Base-by-base conservation (phyloP, 1,139 yeast species). In the Martiniozyma asiatica region DNA sequence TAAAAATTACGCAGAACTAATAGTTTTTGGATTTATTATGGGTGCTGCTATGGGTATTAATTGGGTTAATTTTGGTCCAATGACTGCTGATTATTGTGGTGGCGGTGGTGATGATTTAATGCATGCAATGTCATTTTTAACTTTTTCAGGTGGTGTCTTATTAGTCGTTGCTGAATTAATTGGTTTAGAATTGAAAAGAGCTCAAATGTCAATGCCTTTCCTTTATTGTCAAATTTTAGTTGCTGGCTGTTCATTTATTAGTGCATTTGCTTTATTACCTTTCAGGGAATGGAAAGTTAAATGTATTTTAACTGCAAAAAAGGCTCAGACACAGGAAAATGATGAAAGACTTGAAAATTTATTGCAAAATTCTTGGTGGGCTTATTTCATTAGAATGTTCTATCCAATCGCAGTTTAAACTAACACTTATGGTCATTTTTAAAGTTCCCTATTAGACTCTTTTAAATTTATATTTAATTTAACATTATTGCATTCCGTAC, bases 41-140 rank as follows among this genome's bases (percentile, higher is more conserved):
- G 87, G 87, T 0, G 45, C 60, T 5, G 50, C 65, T 9, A 55
- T 73, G 33, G 87, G 85, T 26, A 66, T 75, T n/a, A 78, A 75
- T 10, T 68, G 75, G 44, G 68, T 73, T 8, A 65, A 73, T 65
- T 63, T 67, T 33, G 68, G 73, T 15, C 73, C 81, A 1, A 46
- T 77, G 31, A 66, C 71, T 7, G 68, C 76, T 2, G 79, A 72
- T 43, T 53, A 54, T 22, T 61, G 58, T 14, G 62, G 61, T 3
- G 48, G 61, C 4, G 46, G 54, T 13, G 52, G 55, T 9, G 34
- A 36, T 4, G 49, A 45, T 27, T 47, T 55, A 31, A 45, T 58
- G 4, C 50, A 61, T 20, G 63, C 61, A 1, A 37, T 51, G 7
- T 44, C 58, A 5, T 45, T 45, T 15, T 37, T 49, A 8, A 50